Percentiles rank a stretch among this genome's conserved stretches.
phyloP scores from a whole-genome alignment of 2,329 filamentous ascomycete genomes.

The Fusarium zealandicum region DNA sequence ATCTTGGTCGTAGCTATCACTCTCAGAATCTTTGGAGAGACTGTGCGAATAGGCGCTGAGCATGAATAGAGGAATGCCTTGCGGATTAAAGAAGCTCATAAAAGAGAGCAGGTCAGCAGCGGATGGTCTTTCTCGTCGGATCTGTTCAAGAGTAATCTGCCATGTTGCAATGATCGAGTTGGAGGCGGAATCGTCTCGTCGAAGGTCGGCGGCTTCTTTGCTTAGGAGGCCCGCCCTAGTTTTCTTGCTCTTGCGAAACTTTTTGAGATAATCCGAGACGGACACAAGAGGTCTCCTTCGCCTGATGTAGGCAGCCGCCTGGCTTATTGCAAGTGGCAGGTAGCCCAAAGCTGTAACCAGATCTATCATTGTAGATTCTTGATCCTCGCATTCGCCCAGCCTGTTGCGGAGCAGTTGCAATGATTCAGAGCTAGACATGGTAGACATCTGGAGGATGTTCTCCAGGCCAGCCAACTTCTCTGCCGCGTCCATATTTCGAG shows the following conservation, averaged over 20 bases:
- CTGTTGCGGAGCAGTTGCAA: background rate
- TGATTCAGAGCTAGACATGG: background rate
- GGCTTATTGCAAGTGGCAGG: slow-evolving; percentile 43
- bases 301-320: slow-evolving; percentile 41
- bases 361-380: background rate
- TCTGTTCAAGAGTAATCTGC: slow-evolving; percentile 10
- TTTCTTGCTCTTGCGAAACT: slow-evolving; percentile 40
- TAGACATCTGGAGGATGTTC: background rate
- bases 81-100: slow-evolving; percentile 8
- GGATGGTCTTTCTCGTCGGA: background rate
- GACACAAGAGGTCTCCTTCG: slow-evolving; percentile 28
- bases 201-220: slow-evolving; percentile 30
- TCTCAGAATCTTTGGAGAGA: too few relatives aligned
- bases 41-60: background rate
- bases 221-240: slow-evolving; percentile 37
- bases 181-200: slow-evolving; percentile 7
- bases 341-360: slow-evolving; percentile 28
- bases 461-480: background rate
- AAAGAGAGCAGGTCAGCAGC: slow-evolving; percentile 8
- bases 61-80: background rate
- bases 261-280: slow-evolving; percentile 41
- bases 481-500: background rate
- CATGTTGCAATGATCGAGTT: slow-evolving; percentile 6
- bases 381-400: background rate
- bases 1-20: too few relatives aligned